Base-by-base conservation (phyloP, 2,329 filamentous ascomycete genomes). In the Cordyceps tenuipes region DNA sequence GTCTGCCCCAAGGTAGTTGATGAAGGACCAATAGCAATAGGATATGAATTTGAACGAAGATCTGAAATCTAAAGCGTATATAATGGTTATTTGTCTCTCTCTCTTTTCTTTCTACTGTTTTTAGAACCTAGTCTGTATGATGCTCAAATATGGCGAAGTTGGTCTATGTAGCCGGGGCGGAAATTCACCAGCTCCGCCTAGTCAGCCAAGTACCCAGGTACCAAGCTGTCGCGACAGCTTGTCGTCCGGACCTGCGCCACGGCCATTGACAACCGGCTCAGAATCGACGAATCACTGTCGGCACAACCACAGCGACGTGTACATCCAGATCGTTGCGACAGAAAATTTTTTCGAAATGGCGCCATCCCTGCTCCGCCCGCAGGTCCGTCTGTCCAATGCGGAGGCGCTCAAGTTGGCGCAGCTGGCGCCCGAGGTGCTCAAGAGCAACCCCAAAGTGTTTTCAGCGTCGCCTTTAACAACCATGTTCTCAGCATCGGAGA, bases 401-500 rank as follows among this genome's bases (percentile, higher is more conserved):
- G 79, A 80, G 64, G 83, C 81, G 57, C 73, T 86, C 62, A 72
- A 79, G 65, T 74, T 85, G 59, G 82, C 84, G n/a, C 82, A 86
- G 66, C 78, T 82, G 73, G 84, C 84, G 62, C 83, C 84, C 1
- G 68, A 67, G 56, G 77, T 86, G 62, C 75, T 87, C 61, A 73
- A 74, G 64, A 82, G 73, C 67, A 80, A 80, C 49, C 78, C 81
- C 7, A 81, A 79, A 63, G 76, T 78, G 39, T 77, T 82, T 62
- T 81, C 81, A 5, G 74, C 78, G n/a, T 84, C 82, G 36, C 76
- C 80, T 3, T 66, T 86, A 10, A 67, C 70, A 29, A 80, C 80
- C 9, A 71, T 86, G 3, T 79, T 84, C 66, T 76, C 80, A 1
- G 73, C 80, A 1, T 72, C 81, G 34, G 92, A 97, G 71, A 86